phyloP scores from a whole-genome alignment of 2,329 filamentous ascomycete genomes.

The Zopfia rhizophila region DNA sequence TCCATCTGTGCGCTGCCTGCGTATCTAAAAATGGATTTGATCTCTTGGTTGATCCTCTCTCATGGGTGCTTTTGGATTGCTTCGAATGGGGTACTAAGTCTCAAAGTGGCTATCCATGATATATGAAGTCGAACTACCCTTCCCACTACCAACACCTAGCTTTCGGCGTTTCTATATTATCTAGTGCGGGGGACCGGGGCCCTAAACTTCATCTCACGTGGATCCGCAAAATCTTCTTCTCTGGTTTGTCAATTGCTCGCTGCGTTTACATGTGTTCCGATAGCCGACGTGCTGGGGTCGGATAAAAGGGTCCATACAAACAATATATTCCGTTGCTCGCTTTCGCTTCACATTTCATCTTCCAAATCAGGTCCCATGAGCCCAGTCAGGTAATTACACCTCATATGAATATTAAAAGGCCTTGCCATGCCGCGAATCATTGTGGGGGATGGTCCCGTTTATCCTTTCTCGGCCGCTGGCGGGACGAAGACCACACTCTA shows the following conservation, averaged over 20 bases:
- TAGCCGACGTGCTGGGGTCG: no score
- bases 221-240: background rate
- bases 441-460: background rate
- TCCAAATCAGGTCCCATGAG: background rate
- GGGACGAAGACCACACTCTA: background rate
- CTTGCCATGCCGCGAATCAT: background rate
- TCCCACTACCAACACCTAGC: no score
- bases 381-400: background rate
- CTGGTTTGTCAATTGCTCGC: background rate
- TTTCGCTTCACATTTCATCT: background rate
- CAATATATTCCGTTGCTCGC: background rate
- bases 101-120: no score
- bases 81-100: no score
- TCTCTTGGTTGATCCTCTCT: no score
- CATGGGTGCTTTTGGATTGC: no score
- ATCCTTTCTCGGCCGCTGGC: background rate
- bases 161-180: no score
- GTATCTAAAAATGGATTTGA: no score
- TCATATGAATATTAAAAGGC: background rate
- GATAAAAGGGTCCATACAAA: background rate
- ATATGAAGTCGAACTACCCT: no score
- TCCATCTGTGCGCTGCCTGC: no score
- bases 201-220: background rate
- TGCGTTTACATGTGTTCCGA: background rate
- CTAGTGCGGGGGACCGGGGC: background rate